Evolutionary conservation across 371 early-diverging fungal genomes (phyloP), one percentile per base, ranked within the genome.

Genomic region (Conidiobolus incongruus): DNA sequence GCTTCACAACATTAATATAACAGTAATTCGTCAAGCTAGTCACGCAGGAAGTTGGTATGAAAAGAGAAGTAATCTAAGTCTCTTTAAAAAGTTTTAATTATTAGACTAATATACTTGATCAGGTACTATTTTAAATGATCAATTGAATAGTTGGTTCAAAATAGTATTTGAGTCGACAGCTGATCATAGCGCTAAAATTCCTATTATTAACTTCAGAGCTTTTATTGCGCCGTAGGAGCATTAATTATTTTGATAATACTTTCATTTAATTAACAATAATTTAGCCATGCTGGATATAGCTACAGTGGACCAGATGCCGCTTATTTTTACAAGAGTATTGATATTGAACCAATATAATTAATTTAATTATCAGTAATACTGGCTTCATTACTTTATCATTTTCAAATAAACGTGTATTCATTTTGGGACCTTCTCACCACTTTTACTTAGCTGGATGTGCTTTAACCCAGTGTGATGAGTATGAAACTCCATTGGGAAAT

Each of bases 401-500:
- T 38, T 40, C 23, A 33, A 81, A 81, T 44, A 63, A 75, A 46
- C 80, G 83, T 2, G 77, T 93, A 3, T 86, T 89, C 52, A 62
- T 93, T 6, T 68, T 90, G 2, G 94, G 93, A 0, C 95, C 95
- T 1, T 84, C 87, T 1, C 95, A 95, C 59, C 85, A 89, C 49
- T 68, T 70, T 30, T 83, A 82, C 46, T 54, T 93, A 19, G 53
- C 67, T 35, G 70, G 72, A 1, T 90, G 91, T 48, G 82, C 84
- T 0, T 46, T 95, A 28, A 68, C 86, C 0, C 50, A 48, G 35
- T 86, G 78, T 45, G 49, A 49, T 12, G 52, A 59, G 21, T 88
- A 83, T 54, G 74, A 67, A 46, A 93, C 93, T 8, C 93, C 92
- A 3, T 58, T 92, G 24, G 95, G 95, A 1, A 60, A 76, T 46